Evolutionary conservation across 768 basidiomycete species (phyloP).

Genomic region (Boletus barrowsii): DNA sequence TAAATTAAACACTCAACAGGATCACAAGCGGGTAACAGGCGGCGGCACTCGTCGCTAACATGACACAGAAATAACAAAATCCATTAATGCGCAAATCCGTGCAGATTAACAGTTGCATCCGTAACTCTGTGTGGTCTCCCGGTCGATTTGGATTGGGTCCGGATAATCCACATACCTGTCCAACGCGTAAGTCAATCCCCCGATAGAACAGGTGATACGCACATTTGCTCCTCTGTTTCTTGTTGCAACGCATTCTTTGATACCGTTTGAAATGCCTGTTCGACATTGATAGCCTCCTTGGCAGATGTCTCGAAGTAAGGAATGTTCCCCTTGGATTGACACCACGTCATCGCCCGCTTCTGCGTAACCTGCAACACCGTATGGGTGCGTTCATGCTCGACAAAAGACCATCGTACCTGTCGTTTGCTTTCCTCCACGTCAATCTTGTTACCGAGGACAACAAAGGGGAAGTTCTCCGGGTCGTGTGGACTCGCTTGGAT

Average conservation of each 20-base stretch:
- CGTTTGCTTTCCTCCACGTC: conserved; percentile 99
- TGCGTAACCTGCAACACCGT: conserved; percentile 74
- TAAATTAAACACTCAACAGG: conserved; percentile 35
- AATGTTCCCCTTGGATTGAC: conserved; percentile 98
- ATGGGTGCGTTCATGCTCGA: not conserved
- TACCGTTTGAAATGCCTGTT: conserved; percentile 99
- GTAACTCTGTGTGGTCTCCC: conserved; percentile 86
- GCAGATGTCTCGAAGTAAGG: conserved; percentile 99
- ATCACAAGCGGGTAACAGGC: conserved; percentile 33
- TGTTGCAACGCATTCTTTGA: conserved; percentile 99
- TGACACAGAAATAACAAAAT: conserved; percentile 23
- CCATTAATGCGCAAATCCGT: conserved; percentile 9
- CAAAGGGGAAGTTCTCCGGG: conserved; percentile 99
- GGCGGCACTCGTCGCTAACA: conserved; percentile 24
- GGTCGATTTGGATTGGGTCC: conserved; percentile 96
- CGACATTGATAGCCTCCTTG: conserved; percentile 99
- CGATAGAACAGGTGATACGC: conserved; percentile 30
- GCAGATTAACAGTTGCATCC: conserved; percentile 81
- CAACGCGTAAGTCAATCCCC: conserved; percentile 9
- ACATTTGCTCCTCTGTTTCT: conserved; percentile 96
- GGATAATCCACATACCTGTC: conserved; percentile 97
- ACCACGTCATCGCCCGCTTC: conserved; percentile 99
- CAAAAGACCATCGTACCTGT: conserved; percentile 55
- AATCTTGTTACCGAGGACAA: conserved; percentile 99
- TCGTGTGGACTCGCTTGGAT: conserved; percentile 98